A percentile compares a stretch with the other conserved stretches of the same genome.
Conservation (phyloP, 129 eudicot genomes). For the Deinandra increscens region DNA sequence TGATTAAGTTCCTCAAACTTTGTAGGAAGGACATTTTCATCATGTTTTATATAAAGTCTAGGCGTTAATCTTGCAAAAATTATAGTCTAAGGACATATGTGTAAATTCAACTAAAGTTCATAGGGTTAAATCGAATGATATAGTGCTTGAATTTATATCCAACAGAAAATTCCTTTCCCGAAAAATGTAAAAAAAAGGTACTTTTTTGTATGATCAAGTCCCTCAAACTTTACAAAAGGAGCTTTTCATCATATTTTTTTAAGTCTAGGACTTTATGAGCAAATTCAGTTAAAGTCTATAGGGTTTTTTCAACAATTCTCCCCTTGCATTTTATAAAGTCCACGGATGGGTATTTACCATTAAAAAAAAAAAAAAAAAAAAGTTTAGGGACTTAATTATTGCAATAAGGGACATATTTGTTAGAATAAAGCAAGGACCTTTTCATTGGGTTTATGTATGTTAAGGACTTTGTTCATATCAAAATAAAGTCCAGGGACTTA, state of each 20-base stretch:
- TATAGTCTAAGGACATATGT: background rate
- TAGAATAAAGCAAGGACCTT: background rate
- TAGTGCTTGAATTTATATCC: background rate
- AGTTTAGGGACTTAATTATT: constrained; percentile 1
- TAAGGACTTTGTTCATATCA: no score
- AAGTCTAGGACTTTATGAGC: no score
- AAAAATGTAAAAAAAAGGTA: background rate
- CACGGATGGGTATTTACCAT: no score
- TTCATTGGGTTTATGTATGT: background rate
- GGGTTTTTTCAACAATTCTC: background rate
- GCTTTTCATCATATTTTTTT: background rate
- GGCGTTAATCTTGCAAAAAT: background rate
- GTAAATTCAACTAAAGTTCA: background rate
- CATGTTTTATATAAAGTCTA: background rate
- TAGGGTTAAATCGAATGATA: background rate
- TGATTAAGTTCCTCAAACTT: background rate
- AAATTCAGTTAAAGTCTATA: no score
- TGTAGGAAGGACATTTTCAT: background rate
- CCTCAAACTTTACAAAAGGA: background rate
- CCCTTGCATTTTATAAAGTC: background rate
- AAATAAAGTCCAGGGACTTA: background rate
- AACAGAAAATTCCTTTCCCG: background rate
- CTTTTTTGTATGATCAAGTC: background rate
- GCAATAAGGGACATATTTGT: background rate
- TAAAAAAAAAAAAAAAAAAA: no score